Evolutionary conservation across 2,329 filamentous ascomycete species (phyloP), one percentile per base, ranked within the genome.

Genomic region (Orbilia oligospora): DNA sequence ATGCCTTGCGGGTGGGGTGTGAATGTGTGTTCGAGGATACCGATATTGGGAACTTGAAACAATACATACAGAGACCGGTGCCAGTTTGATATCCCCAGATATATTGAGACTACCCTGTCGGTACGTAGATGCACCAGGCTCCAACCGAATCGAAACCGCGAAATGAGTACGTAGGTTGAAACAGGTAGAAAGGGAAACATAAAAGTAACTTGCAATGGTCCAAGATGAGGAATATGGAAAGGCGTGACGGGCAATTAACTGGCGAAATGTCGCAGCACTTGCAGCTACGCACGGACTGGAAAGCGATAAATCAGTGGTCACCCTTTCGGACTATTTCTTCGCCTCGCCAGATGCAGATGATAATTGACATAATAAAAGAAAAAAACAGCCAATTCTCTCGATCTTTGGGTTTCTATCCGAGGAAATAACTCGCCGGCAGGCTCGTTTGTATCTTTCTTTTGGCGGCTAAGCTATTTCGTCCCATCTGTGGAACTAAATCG

Each of bases 401-500:
- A 49, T 68, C 66, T 58, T 38, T 71, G 51, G 33, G 33, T 18
- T 71, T 65, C 53, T 63, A 71, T 58, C 61, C 68, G 75, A 71
- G 71, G 55, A 78, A 78, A 56, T 72, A 44, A 44, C 64, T 72
- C 44, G 38, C 68, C 58, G 75, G 36, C 46, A 49, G 64, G 53
- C 63, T 68, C 33, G 65, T 71, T 71, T 66, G 73, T 55, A 38
- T 56, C 53, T 75, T 61, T 27, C 46, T 71, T 77, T 71, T 69
- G 61, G 66, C 73, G 75, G 68, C 75, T 78, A 78, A 64, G 75
- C 53, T 64, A 71, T 72, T 77, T 71, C 68, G 41, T 78, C 75
- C 75, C 75, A 72, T 72, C 75, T 78, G 53, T 48, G 73, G 56
- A 68, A 65, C 63, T 72, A 78, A 65, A 67, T 70, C 58, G 72